Evolutionary conservation across 2,329 filamentous ascomycete species (phyloP), one percentile per base, ranked within the genome.

Genomic region (Microdochium bolleyi): DNA sequence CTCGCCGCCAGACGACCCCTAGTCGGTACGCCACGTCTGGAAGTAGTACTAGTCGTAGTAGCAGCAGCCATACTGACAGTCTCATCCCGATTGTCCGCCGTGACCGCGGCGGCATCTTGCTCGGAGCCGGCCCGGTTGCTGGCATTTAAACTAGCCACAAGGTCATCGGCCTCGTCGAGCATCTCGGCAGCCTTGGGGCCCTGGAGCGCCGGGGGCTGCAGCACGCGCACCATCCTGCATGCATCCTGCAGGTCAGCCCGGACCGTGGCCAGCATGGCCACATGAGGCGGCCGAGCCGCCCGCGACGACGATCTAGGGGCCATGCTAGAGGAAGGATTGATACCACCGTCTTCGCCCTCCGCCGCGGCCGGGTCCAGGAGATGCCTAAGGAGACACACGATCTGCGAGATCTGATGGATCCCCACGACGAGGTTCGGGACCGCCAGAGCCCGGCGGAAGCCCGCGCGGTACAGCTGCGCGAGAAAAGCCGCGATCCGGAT

Each of bases 371-470:
- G 13, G 10, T n/a, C 37, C 19, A 55, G 54, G 13, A 53, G 27
- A 14, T 50, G 37, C n/a, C 25, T 34, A 11, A 55, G 22, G 44
- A 52, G 50, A 8, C 48, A 41, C 19, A 50, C 27, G 13, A 53
- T 55, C 30, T 55, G 49, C 13, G 49, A n/a, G 11, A 51, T 49
- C 34, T 53, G 55, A 24, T 54, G 53, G 41, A 54, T 52, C 5
- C 50, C 32, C 21, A 52, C 49, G 21, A 27, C n/a, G 10, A 50
- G 21, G 13, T 34, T 27, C 14, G 34, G 22, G 30, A 49, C 51
- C 16, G 34, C 22, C 21, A 56, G 48, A 2, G 46, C 21, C 10
- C 38, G 19, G 9, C 24, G n/a, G 4, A 48, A 27, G 2, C 53
- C 49, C n/a, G 56, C 25, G 2, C 37, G 50, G 11, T 38, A 32